Evolutionary conservation across 768 basidiomycete genomes (phyloP).

Genomic region (Leccinum incarnatum): DNA sequence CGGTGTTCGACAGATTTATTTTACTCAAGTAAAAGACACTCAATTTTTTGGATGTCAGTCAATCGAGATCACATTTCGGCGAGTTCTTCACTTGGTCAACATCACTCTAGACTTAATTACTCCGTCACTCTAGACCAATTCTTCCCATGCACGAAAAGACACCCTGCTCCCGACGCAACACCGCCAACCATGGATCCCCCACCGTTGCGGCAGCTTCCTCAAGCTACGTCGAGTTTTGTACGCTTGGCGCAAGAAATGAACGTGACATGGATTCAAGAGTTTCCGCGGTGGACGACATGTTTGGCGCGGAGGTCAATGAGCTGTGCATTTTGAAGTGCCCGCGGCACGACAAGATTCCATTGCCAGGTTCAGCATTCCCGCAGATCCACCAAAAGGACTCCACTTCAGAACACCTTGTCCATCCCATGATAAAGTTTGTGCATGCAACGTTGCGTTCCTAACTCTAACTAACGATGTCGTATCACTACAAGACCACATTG

Average conservation of each 20-base stretch:
- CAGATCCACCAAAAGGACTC: constrained; percentile 26
- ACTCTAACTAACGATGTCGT: neutral
- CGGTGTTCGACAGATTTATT: neutral
- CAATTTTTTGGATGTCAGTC: neutral
- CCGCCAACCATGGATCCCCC: neutral
- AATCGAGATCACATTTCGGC: neutral
- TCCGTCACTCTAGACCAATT: neutral
- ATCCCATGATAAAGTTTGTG: constrained; percentile 41
- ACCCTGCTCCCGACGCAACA: neutral
- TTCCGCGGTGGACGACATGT: neutral
- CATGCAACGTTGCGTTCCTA: neutral
- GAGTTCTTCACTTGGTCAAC: neutral
- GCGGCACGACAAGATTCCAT: neutral
- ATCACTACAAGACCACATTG: constrained; percentile 18
- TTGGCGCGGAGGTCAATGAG: neutral
- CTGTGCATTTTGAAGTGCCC: constrained; percentile 6
- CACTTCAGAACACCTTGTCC: constrained; percentile 57
- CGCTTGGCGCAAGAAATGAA: neutral
- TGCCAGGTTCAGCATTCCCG: neutral
- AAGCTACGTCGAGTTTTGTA: neutral
- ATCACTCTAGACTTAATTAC: neutral
- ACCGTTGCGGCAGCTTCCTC: neutral
- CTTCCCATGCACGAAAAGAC: neutral
- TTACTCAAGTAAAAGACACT: neutral
- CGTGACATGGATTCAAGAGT: neutral